Conservation (phyloP, 1,284 basidiomycete species). For the Leccinum solheimii region DNA sequence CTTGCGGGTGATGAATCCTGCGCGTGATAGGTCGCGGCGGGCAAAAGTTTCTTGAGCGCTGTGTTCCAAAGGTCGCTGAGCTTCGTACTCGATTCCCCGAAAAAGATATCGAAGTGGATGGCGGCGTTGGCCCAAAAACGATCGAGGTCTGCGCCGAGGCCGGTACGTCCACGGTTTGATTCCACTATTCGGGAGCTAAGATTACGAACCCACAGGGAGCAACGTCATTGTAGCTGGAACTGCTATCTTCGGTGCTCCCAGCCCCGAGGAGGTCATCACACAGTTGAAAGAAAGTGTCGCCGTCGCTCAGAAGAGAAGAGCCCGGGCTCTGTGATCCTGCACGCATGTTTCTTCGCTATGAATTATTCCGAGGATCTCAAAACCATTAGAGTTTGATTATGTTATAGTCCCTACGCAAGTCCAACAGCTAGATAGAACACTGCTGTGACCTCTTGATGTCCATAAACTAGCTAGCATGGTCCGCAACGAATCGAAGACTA, state of each 20-base stretch:
- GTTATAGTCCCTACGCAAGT: conserved; percentile 27
- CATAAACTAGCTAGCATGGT: conserved; percentile 19
- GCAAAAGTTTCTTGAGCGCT: conserved; percentile 95
- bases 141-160: conserved; percentile 89
- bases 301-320: conserved; percentile 57
- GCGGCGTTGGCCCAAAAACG: conserved; percentile 92
- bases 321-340: conserved; percentile 12
- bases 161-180: conserved; percentile 49
- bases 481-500: conserved; percentile 16
- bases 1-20: neutral
- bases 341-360: neutral
- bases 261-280: conserved; percentile 79
- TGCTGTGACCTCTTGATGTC: conserved; percentile 5
- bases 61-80: conserved; percentile 91
- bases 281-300: conserved; percentile 74
- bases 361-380: neutral
- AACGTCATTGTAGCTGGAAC: conserved; percentile 99
- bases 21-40: conserved; percentile 75
- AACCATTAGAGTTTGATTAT: conserved; percentile 30
- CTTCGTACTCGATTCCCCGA: conserved; percentile 88
- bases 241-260: conserved; percentile 84
- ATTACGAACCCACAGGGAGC: conserved; percentile 59
- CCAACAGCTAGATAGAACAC: conserved; percentile 19
- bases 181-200: neutral
- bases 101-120: conserved; percentile 97